Percentiles rank a stretch among this genome's conserved stretches.
These are phyloP conservation scores for Viola odorata DNA, from an alignment of 345 rosid genomes.

Conservation along the genomic window DNA sequence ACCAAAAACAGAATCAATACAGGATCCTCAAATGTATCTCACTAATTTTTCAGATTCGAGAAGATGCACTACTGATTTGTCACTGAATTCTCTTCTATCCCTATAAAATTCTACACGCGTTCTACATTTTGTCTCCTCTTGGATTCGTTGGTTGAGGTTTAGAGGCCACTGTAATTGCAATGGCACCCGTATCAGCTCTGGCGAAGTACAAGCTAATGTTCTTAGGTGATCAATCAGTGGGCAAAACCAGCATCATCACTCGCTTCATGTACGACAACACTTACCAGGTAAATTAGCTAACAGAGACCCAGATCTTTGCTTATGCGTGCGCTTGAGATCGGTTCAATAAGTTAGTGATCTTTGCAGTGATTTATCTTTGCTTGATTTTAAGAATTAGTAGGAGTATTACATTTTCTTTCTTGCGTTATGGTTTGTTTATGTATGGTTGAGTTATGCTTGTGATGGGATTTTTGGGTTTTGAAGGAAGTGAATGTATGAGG, in stretches of 20 bases:
- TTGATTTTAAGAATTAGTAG: background rate
- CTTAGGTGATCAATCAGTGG: constrained; percentile 88
- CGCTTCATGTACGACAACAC: constrained; percentile 96
- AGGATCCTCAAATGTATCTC: too few relatives aligned
- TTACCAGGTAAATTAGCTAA: constrained; percentile 51
- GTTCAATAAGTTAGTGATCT: background rate
- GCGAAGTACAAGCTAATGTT: constrained; percentile 94
- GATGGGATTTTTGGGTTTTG: background rate
- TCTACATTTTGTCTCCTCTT: constrained; percentile 6
- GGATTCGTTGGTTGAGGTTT: background rate
- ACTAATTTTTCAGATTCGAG: too few relatives aligned
- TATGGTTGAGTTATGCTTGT: background rate
- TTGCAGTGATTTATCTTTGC: background rate
- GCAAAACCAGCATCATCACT: constrained; percentile 89
- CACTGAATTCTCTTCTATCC: too few relatives aligned
- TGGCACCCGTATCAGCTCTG: constrained; percentile 41
- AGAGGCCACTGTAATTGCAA: too few relatives aligned
- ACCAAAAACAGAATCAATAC: too few relatives aligned
- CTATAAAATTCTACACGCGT: too few relatives aligned
- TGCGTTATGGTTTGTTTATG: background rate
- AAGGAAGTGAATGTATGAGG: background rate
- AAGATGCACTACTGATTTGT: too few relatives aligned
- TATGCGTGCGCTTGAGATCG: background rate
- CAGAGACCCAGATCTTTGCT: background rate
- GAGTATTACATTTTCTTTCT: background rate